Conservation (phyloP, 2,329 filamentous ascomycete species). For the Colletotrichum costaricense region DNA sequence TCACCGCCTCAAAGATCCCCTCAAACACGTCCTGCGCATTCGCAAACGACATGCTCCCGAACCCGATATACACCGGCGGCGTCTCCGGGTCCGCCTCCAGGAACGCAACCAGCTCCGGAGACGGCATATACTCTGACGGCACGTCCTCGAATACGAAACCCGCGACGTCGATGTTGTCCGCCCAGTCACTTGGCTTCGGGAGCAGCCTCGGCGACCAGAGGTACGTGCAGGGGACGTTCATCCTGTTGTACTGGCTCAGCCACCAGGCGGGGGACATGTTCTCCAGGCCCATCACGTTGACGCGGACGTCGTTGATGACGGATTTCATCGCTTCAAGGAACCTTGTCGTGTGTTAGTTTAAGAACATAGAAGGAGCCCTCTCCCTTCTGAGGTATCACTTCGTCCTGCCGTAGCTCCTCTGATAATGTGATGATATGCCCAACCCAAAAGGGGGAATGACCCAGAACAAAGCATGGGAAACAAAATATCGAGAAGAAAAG, state of each 20-base stretch:
- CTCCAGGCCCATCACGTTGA: conserved; percentile 55
- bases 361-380: rapidly evolving
- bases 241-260: conserved; percentile 56
- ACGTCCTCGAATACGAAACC: conserved; percentile 66
- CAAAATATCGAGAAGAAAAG: background rate
- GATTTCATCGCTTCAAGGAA: conserved; percentile 27
- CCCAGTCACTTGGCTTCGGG: conserved; percentile 65
- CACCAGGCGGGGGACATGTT: conserved; percentile 60
- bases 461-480: background rate
- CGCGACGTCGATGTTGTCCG: conserved; percentile 62
- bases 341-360: background rate
- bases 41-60: conserved; percentile 46
- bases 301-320: conserved; percentile 59
- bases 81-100: conserved; percentile 39
- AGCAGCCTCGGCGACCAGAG: conserved; percentile 57
- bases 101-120: conserved; percentile 47
- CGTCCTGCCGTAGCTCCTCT: background rate
- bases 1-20: background rate
- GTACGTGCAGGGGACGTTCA: conserved; percentile 61
- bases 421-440: background rate
- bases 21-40: conserved; percentile 6
- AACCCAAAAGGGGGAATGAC: background rate
- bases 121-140: conserved; percentile 55
- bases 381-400: background rate
- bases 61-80: conserved; percentile 47